phyloP scores from a whole-genome alignment of 2,329 filamentous ascomycete genomes.

The Ophiognomonia clavigignenti-juglandacearum region DNA sequence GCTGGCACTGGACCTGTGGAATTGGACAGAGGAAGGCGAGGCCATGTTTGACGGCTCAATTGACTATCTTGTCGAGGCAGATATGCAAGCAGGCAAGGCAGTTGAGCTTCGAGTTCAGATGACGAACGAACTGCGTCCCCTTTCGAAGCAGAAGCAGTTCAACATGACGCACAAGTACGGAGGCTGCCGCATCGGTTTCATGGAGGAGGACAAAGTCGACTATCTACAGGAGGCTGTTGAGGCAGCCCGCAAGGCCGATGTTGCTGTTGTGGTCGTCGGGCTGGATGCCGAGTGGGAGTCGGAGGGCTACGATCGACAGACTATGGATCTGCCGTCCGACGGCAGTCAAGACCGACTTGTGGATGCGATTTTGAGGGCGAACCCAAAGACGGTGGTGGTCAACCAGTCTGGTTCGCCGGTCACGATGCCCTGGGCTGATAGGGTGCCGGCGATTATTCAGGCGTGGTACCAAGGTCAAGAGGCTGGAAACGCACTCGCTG shows the following conservation, averaged over 20 bases:
- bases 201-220: slow-evolving; percentile 58
- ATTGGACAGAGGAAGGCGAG: slow-evolving; percentile 65
- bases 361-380: slow-evolving; percentile 56
- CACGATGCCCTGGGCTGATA: slow-evolving; percentile 64
- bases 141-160: slow-evolving; percentile 53
- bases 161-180: slow-evolving; percentile 62
- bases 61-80: slow-evolving; percentile 57
- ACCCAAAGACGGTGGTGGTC: slow-evolving; percentile 62
- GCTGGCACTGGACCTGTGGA: slow-evolving; percentile 59
- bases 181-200: slow-evolving; percentile 67
- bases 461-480: slow-evolving; percentile 69
- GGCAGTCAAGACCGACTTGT: slow-evolving; percentile 59
- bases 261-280: slow-evolving; percentile 64
- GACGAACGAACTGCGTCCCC: slow-evolving; percentile 60
- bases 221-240: slow-evolving; percentile 62
- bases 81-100: slow-evolving; percentile 54
- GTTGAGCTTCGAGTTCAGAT: slow-evolving; percentile 60
- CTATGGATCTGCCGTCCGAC: slow-evolving; percentile 53
- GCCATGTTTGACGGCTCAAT: slow-evolving; percentile 67
- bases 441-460: slow-evolving; percentile 63
- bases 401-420: slow-evolving; percentile 67
- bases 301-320: slow-evolving; percentile 64
- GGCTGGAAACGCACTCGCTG: slow-evolving; percentile 62
- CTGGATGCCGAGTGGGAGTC: slow-evolving; percentile 73
- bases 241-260: slow-evolving; percentile 56